Evolutionary conservation across 805 yeast genomes (phyloP).

Genomic region (Suhomyces pyralidae): DNA sequence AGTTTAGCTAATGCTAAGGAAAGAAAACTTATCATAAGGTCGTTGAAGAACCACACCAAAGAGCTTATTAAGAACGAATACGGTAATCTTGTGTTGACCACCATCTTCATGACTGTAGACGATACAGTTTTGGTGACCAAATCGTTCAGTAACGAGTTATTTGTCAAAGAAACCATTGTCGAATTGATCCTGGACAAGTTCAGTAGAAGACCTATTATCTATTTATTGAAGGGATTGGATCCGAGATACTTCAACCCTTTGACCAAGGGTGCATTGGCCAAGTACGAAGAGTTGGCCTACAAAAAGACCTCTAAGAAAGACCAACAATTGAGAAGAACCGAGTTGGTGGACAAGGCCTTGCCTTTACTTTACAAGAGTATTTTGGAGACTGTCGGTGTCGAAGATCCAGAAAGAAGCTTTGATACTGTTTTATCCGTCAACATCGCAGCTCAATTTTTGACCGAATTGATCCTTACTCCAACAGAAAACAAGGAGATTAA

Average conservation of each 20-base stretch:
- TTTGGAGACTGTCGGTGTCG: slow-evolving; percentile 21
- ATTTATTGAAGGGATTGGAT: slow-evolving; percentile 72
- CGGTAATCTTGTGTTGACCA: slow-evolving; percentile 78
- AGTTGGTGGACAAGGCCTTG: slow-evolving; percentile 60
- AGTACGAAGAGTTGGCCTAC: slow-evolving; percentile 55
- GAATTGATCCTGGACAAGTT: slow-evolving; percentile 65
- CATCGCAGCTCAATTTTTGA: slow-evolving; percentile 78
- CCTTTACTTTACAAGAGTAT: slow-evolving; percentile 63
- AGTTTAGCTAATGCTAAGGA: slow-evolving; percentile 89
- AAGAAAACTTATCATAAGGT: slow-evolving; percentile 71
- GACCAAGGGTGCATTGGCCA: slow-evolving; percentile 55
- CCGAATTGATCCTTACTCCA: slow-evolving; percentile 67
- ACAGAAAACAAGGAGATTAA: slow-evolving; percentile 41
- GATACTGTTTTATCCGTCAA: slow-evolving; percentile 57
- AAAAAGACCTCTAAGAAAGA: slow-evolving; percentile 81
- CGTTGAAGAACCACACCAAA: slow-evolving; percentile 71
- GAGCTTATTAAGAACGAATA: slow-evolving; percentile 78
- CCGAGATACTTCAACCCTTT: slow-evolving; percentile 79
- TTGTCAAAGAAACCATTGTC: slow-evolving; percentile 46
- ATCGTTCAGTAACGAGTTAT: slow-evolving; percentile 61
- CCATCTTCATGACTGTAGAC: slow-evolving; percentile 83
- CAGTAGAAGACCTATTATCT: slow-evolving; percentile 86
- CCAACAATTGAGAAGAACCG: slow-evolving; percentile 67
- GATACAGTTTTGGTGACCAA: slow-evolving; percentile 84
- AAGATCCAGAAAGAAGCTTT: slow-evolving; percentile 40